Conservation (phyloP, 805 yeast genomes). For the Yarrowia osloensis region DNA sequence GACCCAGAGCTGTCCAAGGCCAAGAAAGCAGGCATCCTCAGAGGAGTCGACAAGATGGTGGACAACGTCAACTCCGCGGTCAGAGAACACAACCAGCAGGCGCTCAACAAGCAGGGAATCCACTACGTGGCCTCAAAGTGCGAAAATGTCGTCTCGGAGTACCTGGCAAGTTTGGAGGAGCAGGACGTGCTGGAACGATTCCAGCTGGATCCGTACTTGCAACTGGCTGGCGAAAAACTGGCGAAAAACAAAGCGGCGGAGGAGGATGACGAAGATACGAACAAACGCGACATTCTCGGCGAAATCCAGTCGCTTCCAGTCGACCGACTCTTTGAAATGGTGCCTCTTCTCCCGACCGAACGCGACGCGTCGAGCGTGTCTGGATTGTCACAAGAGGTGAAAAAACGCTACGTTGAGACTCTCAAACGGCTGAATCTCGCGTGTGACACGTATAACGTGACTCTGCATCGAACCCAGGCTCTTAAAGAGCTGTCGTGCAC, state of each 20-base stretch:
- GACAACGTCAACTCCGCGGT: neutral
- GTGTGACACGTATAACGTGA: neutral
- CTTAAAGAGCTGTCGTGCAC: conserved; percentile 7
- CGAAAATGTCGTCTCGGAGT: conserved; percentile 17
- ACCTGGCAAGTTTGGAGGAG: neutral
- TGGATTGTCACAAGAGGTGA: neutral
- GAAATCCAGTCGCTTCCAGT: conserved; percentile 5
- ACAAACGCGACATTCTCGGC: neutral
- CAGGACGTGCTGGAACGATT: conserved; percentile 1
- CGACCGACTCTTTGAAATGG: neutral
- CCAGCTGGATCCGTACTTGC: conserved; percentile 8
- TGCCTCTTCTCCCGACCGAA: conserved; percentile 5
- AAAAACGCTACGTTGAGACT: neutral
- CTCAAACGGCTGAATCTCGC: neutral
- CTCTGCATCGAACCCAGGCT: conserved; percentile 7
- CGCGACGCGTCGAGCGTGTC: conserved; percentile 22
- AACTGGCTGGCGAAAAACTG: neutral
- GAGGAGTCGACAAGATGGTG: conserved; percentile 15
- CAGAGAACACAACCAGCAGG: neutral
- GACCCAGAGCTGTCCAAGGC: neutral
- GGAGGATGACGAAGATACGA: neutral
- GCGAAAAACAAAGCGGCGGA: neutral
- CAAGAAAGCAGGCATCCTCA: neutral
- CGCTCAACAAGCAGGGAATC: conserved; percentile 6
- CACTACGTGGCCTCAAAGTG: conserved; percentile 28